Base-by-base conservation (phyloP, 106 monocot genomes). In the Acorus gramineus region DNA sequence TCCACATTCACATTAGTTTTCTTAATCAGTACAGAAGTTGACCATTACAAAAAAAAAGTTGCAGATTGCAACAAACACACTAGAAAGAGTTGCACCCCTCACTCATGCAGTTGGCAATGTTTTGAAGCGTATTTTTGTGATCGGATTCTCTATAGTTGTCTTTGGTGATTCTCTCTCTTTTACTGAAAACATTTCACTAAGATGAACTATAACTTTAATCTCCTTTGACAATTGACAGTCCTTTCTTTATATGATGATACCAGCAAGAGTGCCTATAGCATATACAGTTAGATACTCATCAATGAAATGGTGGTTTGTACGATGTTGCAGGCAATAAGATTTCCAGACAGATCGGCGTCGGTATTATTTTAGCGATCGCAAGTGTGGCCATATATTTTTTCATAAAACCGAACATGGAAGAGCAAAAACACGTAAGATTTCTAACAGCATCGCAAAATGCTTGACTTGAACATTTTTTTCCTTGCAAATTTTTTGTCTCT, bases 31-130 rank as follows among this genome's bases (percentile, higher is more conserved):
- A 28, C 28, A 0, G 28, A 28, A 28, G 28, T 1, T 28, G 28
- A 28, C 28, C 28, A 28, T 28, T 28, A 28, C 28, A 28, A 28
- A 28, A 28, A 28, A 28, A 28, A n/a, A n/a, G n/a, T 9, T 58
- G 9, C 68, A 98, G 98, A 47, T 98, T 60, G 98, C 98, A 42
- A 92, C 89, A 10, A 99, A 99, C 81, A 99, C 98, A 50, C 74
- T 99, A 77, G 98, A 99, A 63, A 83, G 98, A 78, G 98, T 99
- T 50, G 98, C 98, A 68, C 98, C 98, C 55, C 88, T 99, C 53
- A 99, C 98, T 6, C 92, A 99, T 66, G 92, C 98, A 46, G 98
- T 99, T 53, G 98, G 98, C 50, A 99, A 92, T 76, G 98, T 99
- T 52, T 75, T 99, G 81, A 99, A 99, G 69, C 85, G 98, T 65